Conservation (phyloP, 768 basidiomycete species). For the Ramaria sp. region DNA sequence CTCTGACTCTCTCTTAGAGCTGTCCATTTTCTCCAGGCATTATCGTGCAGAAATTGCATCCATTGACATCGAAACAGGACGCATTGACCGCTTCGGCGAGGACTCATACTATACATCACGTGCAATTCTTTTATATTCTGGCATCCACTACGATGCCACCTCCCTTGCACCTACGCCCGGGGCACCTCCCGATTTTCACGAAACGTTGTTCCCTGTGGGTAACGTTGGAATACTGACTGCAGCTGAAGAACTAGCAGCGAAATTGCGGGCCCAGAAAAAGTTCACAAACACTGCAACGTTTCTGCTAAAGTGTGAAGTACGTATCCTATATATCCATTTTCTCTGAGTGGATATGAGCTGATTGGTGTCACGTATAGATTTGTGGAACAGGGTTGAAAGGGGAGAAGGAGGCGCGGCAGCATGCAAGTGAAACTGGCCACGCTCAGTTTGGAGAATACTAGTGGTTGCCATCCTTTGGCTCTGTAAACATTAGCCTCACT, state of each 20-base stretch:
- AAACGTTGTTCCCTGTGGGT: constrained; percentile 65
- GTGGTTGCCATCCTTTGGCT: too few species aligned
- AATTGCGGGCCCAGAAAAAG: constrained; percentile 65
- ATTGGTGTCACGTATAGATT: constrained; percentile 29
- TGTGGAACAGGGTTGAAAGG: constrained; percentile 84
- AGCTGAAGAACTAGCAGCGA: constrained; percentile 58
- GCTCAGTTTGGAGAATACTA: constrained; percentile 74
- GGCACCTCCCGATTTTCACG: constrained; percentile 81
- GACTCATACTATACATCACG: constrained; percentile 25
- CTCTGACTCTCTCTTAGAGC: constrained; percentile 21
- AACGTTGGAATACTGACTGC: constrained; percentile 45
- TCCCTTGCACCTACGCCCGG: constrained; percentile 68
- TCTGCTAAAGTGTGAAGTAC: constrained; percentile 77
- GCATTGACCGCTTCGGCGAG: constrained; percentile 73
- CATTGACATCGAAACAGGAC: constrained; percentile 86
- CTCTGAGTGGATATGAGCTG: neutral
- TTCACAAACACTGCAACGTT: constrained; percentile 91
- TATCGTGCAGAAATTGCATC: constrained; percentile 81
- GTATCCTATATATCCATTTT: constrained; percentile 13
- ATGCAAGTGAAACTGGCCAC: constrained; percentile 84
- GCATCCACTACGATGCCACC: constrained; percentile 93
- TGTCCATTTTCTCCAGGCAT: constrained; percentile 73
- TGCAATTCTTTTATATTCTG: constrained; percentile 82
- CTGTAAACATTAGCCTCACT: too few species aligned
- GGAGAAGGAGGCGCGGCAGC: constrained; percentile 85